Conservation (phyloP, 768 basidiomycete species). For the Russula compacta region DNA sequence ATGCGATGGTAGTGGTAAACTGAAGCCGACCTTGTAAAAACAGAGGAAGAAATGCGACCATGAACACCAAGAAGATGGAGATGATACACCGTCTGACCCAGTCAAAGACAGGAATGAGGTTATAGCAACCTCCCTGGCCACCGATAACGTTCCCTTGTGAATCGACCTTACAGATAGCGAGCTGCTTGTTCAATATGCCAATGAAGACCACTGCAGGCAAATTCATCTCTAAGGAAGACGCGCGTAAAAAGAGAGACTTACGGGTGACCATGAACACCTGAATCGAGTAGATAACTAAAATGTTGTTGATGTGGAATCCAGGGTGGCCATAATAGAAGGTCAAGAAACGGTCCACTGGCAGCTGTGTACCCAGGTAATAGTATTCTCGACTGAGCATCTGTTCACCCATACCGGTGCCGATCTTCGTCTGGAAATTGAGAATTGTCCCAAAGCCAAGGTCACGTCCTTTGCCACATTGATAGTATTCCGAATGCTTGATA, state of each 20-base stretch:
- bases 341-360: conserved; percentile 96
- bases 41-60: conserved; percentile 92
- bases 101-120: conserved; percentile 91
- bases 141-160: conserved; percentile 67
- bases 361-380: conserved; percentile 96
- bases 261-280: conserved; percentile 95
- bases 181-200: conserved; percentile 91
- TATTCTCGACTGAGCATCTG: conserved; percentile 99
- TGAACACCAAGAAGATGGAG: conserved; percentile 98
- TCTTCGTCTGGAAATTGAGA: conserved; percentile 99
- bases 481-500: conserved; percentile 99
- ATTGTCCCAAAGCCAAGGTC: conserved; percentile 99
- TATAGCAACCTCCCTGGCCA: conserved; percentile 91
- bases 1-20: not conserved
- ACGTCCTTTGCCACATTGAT: conserved; percentile 98
- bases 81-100: conserved; percentile 97
- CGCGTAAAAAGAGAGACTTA: conserved; percentile 34
- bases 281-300: conserved; percentile 95
- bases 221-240: not conserved
- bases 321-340: conserved; percentile 99
- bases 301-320: conserved; percentile 99
- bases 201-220: conserved; percentile 68
- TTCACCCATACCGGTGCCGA: conserved; percentile 99
- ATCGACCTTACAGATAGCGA: conserved; percentile 83
- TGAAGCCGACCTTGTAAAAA: conserved; percentile 78